Base-by-base conservation (phyloP, 2,329 filamentous ascomycete species). In the Aspergillus proliferans region DNA sequence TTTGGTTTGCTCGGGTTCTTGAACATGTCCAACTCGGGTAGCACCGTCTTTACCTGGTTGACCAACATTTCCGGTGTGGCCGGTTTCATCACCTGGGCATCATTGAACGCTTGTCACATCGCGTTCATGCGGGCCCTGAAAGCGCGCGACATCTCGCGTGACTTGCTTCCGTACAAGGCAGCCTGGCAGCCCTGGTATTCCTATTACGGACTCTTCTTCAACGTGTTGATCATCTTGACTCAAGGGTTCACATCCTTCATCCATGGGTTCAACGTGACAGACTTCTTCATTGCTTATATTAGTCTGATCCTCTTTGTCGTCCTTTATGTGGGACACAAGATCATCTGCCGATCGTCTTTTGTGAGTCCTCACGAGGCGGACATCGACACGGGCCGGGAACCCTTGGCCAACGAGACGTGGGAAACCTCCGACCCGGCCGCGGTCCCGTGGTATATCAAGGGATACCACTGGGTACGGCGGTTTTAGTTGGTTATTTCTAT, bases 161-260 rank as follows among this genome's bases (percentile, higher is more conserved):
- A 72, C 30, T 66, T 71, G 4, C 72, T 87, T 14, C 82, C 83
- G 0, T 87, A 85, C 66, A 72, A 70, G 22, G 82, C 83, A 1
- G 74, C 80, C 8, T 69, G 79, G 51, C 82, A 86, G 67, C 84
- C 84, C 0, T 87, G 73, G 59, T 74, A 85, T 40, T 77, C 83
- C 1, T 83, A 75, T 67, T 85, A 84, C 58, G 84, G 84, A 2
- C 71, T 86, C 2, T 79, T 83, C 63, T 84, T 86, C 70, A 84
- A 79, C 66, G 52, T 79, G 1, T 65, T 87, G 45, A 83, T 88
- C 52, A 76, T 83, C 46, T 51, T 87, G 19, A 87, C 85, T 0
- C 83, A 83, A 60, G 85, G 85, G 3, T 88, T 87, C 67, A 82
- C 81, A 8, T 76, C 79, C 5, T 87, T 86, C 61, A 82, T 87